These are phyloP conservation scores for Fabrea salina DNA, from an alignment of 169 alveolate genomes.

Conservation along the genomic window DNA sequence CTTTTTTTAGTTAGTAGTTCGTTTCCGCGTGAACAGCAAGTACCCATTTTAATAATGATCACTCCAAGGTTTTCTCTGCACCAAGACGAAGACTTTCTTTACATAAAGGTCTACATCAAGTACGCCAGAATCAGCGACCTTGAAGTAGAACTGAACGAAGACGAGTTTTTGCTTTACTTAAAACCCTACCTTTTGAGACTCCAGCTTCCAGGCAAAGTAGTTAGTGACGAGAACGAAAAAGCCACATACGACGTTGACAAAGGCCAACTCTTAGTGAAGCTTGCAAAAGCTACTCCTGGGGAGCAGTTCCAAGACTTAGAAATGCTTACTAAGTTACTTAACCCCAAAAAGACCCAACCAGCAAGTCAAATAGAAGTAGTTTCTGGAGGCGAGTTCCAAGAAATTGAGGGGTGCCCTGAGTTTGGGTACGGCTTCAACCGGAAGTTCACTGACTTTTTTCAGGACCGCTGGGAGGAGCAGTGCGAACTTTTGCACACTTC, in stretches of 20 bases:
- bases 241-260: neutral
- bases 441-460: neutral
- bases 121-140: neutral
- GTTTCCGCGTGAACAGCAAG: neutral
- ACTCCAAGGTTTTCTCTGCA: neutral
- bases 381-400: neutral
- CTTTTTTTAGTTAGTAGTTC: neutral
- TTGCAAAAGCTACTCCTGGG: neutral
- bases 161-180: neutral
- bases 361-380: neutral
- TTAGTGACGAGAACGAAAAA: neutral
- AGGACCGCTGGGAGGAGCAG: neutral
- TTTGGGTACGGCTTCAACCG: neutral
- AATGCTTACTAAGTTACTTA: neutral
- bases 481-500: neutral
- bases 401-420: neutral
- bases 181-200: neutral
- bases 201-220: neutral
- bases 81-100: neutral
- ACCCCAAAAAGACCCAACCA: neutral
- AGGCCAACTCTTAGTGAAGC: neutral
- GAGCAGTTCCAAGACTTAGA: neutral
- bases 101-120: neutral
- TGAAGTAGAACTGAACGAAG: neutral
- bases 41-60: neutral